Base-by-base conservation (phyloP, 2,329 filamentous ascomycete species). In the Fusarium buxicola region DNA sequence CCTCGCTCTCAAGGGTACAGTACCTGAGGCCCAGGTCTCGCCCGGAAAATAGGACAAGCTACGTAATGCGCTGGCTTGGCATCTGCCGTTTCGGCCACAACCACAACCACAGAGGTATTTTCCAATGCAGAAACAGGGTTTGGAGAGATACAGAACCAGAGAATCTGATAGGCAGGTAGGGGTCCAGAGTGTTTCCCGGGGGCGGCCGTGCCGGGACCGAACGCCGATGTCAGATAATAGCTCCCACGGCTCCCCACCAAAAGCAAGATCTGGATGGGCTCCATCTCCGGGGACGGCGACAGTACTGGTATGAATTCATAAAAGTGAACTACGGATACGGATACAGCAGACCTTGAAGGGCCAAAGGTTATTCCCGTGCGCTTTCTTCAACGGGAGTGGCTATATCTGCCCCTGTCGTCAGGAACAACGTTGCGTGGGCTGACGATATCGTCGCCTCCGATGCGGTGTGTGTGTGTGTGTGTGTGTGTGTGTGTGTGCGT, bases 61-160 rank as follows among this genome's bases (percentile, higher is more conserved):
- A 64, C 60, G 60, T 61, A 61, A 65, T 57, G 32, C 46, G 47
- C 44, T 44, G 44, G 24, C 18, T 36, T 55, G 53, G 21, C 48
- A 46, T 56, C 43, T 48, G 48, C 58, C 58, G 45, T 40, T 24
- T 40, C 31, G 30, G 18, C 31, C 25, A 24, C 36, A 43, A 21
- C 36, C 46, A 36, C 10, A 48, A 21, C 39, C 18, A 11, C 36
- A n/a, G 13, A 21, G n/a, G 28, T 15, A 46, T 21, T 21, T 21
- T 21, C 21, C 4, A 21, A 4, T 21, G 21, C 21, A 21, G 16
- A 28, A 46, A 45, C 30, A 50, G 31, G 35, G 30, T 46, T 50
- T 11, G 21, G 15, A 7, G 18, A n/a, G 15, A 12, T 12, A 12
- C 15, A 40, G 25, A 12, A n/a, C 8, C 10, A 18, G 51, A 48